Evolutionary conservation across 257 asterid genomes (phyloP), one percentile per base, ranked within the genome.

Genomic region (Salvia splendens): DNA sequence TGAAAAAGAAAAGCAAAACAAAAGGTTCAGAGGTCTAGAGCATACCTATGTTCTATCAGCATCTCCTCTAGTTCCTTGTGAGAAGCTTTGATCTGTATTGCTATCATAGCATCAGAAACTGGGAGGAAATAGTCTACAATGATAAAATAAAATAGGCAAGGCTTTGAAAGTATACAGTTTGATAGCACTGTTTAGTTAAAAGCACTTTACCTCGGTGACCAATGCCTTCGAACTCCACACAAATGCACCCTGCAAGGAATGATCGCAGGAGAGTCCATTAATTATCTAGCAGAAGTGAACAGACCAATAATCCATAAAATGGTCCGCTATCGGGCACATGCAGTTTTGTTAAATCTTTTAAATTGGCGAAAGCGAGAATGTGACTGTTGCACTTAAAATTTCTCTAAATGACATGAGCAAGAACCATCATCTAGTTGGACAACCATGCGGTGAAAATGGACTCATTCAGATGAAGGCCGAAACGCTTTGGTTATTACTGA

Each of bases 151-250:
- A 48, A 16, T 6, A 50, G 7, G 3, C 35, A 47, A 46, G 20
- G 58, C 60, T 70, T 16, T 6, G 5, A 59, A 56, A 64, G 50
- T 55, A 60, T 20, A 52, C 30, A 53, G 33, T 36, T 70, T 14
- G 47, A 61, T 43, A 57, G 58, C 68, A 43, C 1, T 56, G 15
- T 32, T 70, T 30, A n/a, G 59, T 64, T 55, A 61, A 12, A 7
- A 41, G 65, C 45, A 73, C 54, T 79, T 24, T 86, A 93, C 99
- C 99, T 93, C 99, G 47, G 96, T 75, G 65, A 93, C 88, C 84
- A 93, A 81, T 43, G 99, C 97, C 76, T 84, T 90, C 73, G 93
- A 85, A 79, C 97, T 93, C 99, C 99, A 93, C 60, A 93, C 86
- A 50, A 78, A 93, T 64, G 98, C 96, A 66, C 99, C 99, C 99